Evolutionary conservation across 2,329 filamentous ascomycete species (phyloP).

Genomic region (Ophiobolus disseminans): DNA sequence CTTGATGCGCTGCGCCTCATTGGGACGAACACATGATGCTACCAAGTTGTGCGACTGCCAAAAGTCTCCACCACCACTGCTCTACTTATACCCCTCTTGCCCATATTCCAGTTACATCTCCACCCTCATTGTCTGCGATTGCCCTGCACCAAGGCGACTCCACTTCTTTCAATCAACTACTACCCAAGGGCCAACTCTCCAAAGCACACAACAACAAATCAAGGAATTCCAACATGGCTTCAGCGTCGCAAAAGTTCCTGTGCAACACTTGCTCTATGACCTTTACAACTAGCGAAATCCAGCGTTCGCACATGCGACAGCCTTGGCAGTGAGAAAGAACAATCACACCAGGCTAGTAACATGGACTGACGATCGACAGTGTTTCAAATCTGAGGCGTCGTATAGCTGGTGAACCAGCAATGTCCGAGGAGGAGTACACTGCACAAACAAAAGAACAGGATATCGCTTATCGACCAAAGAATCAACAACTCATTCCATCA

Average conservation of each 20-base stretch:
- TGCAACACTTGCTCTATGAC: constrained; percentile 27
- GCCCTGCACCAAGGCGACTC: too few species aligned
- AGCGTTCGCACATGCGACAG: constrained; percentile 27
- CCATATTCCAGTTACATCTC: too few species aligned
- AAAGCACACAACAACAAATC: background rate
- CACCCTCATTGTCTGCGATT: too few species aligned
- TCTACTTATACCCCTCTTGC: too few species aligned
- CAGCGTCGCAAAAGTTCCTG: constrained; percentile 7
- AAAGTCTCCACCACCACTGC: too few species aligned
- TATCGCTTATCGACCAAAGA: background rate
- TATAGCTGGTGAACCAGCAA: constrained; percentile 20
- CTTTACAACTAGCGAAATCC: constrained; percentile 18
- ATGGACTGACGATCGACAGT: constrained; percentile 11
- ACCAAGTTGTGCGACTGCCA: too few species aligned
- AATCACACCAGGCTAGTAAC: background rate
- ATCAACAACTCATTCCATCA: too few species aligned
- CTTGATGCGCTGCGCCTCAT: too few species aligned
- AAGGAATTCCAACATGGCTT: constrained; percentile 9
- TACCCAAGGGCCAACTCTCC: too few species aligned
- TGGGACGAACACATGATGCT: too few species aligned
- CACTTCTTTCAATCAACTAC: too few species aligned
- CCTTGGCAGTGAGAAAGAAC: constrained; percentile 21
- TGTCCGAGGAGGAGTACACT: constrained; percentile 17
- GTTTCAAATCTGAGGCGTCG: constrained; percentile 26
- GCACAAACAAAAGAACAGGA: constrained; percentile 8